These are phyloP conservation scores for Solanum paucissectum DNA, from an alignment of 257 asterid genomes.

Conservation along the genomic window DNA sequence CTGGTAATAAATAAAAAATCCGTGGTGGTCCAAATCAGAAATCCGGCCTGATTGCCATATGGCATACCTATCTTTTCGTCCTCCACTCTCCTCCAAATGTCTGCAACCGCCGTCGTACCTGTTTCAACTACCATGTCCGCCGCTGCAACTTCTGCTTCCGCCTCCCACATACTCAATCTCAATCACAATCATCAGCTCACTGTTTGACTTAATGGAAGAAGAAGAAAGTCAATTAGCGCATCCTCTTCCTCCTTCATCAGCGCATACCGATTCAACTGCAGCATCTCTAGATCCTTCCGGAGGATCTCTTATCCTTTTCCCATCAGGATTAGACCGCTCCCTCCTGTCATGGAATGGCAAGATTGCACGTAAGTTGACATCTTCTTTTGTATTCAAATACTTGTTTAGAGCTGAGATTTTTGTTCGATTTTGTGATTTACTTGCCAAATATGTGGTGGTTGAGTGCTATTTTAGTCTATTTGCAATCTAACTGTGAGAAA, in stretches of 20 bases:
- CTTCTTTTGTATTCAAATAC: neutral
- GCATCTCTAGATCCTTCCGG: slow-evolving; percentile 10
- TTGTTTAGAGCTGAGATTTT: neutral
- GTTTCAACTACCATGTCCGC: neutral
- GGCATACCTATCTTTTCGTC: neutral
- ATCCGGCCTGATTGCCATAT: neutral
- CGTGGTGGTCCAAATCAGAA: too few species aligned
- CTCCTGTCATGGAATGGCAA: slow-evolving; percentile 78
- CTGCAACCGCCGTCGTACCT: neutral
- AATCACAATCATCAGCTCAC: neutral
- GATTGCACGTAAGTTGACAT: slow-evolving; percentile 64
- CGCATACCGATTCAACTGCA: neutral
- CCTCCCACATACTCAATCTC: neutral
- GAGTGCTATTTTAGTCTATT: neutral
- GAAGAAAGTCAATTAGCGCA: neutral
- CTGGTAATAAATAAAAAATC: too few species aligned
- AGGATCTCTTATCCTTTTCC: slow-evolving; percentile 8
- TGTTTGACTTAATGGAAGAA: neutral
- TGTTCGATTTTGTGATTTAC: neutral
- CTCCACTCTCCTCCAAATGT: neutral
- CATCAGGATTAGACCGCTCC: slow-evolving; percentile 8
- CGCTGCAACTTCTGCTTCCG: neutral
- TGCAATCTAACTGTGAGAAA: neutral
- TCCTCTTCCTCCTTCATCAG: slow-evolving; percentile 12
- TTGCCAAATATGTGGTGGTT: neutral